Conservation (phyloP, 805 yeast species). For the Lachancea meyersii region DNA sequence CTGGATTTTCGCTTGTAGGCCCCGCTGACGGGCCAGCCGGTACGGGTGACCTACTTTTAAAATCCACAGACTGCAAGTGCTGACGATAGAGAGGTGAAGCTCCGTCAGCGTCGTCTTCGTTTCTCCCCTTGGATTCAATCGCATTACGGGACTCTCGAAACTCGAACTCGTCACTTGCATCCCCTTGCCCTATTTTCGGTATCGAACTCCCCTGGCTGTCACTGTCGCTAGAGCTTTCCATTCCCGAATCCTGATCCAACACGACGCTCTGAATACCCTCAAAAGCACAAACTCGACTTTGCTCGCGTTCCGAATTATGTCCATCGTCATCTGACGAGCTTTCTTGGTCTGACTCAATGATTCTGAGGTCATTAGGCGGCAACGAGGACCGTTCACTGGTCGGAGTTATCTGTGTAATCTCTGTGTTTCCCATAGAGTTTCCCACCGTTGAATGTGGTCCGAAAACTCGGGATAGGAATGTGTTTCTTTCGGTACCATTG, state of each 20-base stretch:
- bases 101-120: slow-evolving; percentile 10
- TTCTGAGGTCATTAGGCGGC: slow-evolving; percentile 18
- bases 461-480: slow-evolving; percentile 31
- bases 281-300: slow-evolving; percentile 1
- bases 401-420: slow-evolving; percentile 19
- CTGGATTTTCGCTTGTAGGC: background rate
- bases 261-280: slow-evolving; percentile 8
- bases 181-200: slow-evolving; percentile 25
- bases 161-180: slow-evolving; percentile 9
- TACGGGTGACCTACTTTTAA: background rate
- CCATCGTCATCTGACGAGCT: slow-evolving; percentile 25
- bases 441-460: slow-evolving; percentile 29
- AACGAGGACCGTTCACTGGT: slow-evolving; percentile 10
- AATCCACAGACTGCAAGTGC: background rate
- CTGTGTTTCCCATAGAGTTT: slow-evolving; percentile 24
- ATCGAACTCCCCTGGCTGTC: slow-evolving; percentile 15
- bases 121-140: background rate
- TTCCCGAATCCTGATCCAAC: slow-evolving; percentile 6
- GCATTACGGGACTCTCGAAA: slow-evolving; percentile 1
- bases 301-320: slow-evolving; percentile 10
- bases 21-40: slow-evolving; percentile 3
- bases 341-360: slow-evolving; percentile 33
- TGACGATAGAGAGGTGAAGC: slow-evolving; percentile 17
- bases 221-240: slow-evolving; percentile 3
- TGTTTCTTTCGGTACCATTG: slow-evolving; percentile 18